A percentile compares a stretch with the other conserved stretches of the same genome.
Conservation (phyloP, 2,329 filamentous ascomycete species). For the Colletotrichum sp. region DNA sequence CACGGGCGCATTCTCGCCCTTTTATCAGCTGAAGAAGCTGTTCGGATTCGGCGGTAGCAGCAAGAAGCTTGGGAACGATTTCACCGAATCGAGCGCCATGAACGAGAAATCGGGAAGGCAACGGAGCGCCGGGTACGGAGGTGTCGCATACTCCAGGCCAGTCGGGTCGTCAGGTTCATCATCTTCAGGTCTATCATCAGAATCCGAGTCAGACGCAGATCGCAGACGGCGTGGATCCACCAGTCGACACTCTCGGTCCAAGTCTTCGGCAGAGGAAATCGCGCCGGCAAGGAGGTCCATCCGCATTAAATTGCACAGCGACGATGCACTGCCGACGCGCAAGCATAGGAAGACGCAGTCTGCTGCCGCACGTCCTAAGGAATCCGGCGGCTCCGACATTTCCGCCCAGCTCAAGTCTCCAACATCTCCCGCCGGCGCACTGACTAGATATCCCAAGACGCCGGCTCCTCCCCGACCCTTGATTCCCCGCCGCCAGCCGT, state of each 20-base stretch:
- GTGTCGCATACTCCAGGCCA: slow-evolving; percentile 13
- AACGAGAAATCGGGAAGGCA: slow-evolving; percentile 33
- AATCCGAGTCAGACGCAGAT: slow-evolving; percentile 68
- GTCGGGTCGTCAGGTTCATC: slow-evolving; percentile 51
- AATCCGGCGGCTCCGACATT: slow-evolving; percentile 53
- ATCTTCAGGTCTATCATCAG: slow-evolving; percentile 72
- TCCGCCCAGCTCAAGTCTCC: slow-evolving; percentile 92
- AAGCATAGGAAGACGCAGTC: slow-evolving; percentile 70
- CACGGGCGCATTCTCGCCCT: slow-evolving; percentile 77
- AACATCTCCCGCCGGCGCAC: slow-evolving; percentile 76
- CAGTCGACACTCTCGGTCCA: slow-evolving; percentile 65
- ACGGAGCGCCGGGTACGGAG: slow-evolving; percentile 20
- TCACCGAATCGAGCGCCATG: slow-evolving; percentile 27
- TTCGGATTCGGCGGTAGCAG: slow-evolving; percentile 49
- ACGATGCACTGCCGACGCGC: slow-evolving; percentile 75
- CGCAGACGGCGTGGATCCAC: slow-evolving; percentile 33
- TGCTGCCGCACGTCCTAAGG: slow-evolving; percentile 45
- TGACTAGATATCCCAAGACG: slow-evolving; percentile 90
- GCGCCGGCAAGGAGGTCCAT: slow-evolving; percentile 79
- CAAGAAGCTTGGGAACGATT: slow-evolving; percentile 53
- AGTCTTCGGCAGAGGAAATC: slow-evolving; percentile 69
- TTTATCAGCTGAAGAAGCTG: slow-evolving; percentile 73
- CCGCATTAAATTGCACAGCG: slow-evolving; percentile 86
- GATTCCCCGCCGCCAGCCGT: slow-evolving; percentile 87
- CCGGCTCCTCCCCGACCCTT: slow-evolving; percentile 89